Conservation (phyloP, 306 rosid species). For the Benincasa hispida region DNA sequence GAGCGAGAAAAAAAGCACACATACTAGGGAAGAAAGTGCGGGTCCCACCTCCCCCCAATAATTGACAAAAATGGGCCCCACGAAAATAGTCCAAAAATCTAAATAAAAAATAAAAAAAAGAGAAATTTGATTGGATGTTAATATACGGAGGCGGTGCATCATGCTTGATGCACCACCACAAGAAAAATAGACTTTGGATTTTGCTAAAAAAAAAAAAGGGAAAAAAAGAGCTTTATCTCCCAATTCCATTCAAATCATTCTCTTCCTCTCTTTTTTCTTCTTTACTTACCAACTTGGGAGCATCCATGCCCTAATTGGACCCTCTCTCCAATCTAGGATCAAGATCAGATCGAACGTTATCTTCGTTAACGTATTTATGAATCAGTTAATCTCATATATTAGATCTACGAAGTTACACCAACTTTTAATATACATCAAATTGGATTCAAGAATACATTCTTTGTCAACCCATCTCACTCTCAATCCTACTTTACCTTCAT, state of each 20-base stretch:
- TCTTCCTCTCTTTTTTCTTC: background rate
- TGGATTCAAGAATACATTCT: background rate
- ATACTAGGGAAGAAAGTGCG: background rate
- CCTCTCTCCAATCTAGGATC: background rate
- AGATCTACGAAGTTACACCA: background rate
- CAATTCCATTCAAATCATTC: background rate
- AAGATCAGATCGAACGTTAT: background rate
- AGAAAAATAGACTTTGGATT: background rate
- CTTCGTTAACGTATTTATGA: background rate
- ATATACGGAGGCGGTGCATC: background rate
- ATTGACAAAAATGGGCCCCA: background rate
- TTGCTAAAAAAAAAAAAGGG: too few species aligned
- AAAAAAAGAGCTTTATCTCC: background rate
- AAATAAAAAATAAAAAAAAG: background rate
- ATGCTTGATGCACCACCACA: background rate
- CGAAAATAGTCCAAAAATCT: background rate
- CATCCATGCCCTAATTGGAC: background rate
- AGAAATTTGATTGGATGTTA: background rate
- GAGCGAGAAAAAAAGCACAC: background rate
- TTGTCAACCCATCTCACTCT: too few species aligned
- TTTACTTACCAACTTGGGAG: background rate
- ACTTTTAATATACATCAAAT: background rate
- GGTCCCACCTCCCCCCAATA: background rate
- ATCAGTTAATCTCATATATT: background rate
- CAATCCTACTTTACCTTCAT: background rate